Evolutionary conservation across 768 basidiomycete species (phyloP).

Genomic region (Agrocybe praecox): DNA sequence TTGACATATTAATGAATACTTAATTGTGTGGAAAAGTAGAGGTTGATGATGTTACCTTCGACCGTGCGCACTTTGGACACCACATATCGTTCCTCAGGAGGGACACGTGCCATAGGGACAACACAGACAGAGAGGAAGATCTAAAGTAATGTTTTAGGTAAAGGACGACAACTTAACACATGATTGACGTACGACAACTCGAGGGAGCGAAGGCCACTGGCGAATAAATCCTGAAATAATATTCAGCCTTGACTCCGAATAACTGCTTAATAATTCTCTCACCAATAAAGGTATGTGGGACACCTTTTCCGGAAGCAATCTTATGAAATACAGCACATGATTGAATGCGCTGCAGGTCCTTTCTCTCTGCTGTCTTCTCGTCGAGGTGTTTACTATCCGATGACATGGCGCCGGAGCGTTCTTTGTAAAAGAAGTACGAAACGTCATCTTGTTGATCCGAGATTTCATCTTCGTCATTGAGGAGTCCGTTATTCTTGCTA

Average conservation of each 20-base stretch:
- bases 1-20: neutral
- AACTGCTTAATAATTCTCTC: neutral
- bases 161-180: too few species aligned
- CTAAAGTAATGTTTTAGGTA: constrained; percentile 25
- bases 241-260: neutral
- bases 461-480: constrained; percentile 10
- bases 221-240: constrained; percentile 49
- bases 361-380: constrained; percentile 21
- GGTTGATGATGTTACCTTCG: constrained; percentile 38
- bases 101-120: constrained; percentile 51
- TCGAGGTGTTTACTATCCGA: constrained; percentile 15
- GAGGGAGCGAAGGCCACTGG: constrained; percentile 71
- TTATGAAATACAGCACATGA: constrained; percentile 64
- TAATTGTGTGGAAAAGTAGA: neutral
- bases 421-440: constrained; percentile 21
- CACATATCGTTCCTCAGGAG: constrained; percentile 51
- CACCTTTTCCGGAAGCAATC: constrained; percentile 51
- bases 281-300: constrained; percentile 67
- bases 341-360: constrained; percentile 41
- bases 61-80: constrained; percentile 60
- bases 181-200: constrained; percentile 60
- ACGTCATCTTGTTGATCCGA: constrained; percentile 16
- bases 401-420: constrained; percentile 5
- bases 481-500: constrained; percentile 5
- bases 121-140: constrained; percentile 65